Conservation (phyloP, 306 rosid genomes). For the Sicyos baderoa region DNA sequence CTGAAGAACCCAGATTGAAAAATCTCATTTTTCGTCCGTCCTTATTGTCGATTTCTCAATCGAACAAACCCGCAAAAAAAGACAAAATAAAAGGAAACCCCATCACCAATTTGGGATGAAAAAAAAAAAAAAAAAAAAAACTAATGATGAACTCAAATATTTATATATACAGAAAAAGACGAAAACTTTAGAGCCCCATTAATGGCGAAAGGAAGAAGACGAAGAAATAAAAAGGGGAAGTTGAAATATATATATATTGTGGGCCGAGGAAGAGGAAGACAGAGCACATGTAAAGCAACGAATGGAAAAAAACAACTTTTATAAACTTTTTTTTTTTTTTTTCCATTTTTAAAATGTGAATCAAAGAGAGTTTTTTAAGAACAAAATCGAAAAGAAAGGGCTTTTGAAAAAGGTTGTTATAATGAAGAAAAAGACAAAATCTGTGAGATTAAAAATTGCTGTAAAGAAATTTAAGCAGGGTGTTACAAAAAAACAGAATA, state of each 20-base stretch:
- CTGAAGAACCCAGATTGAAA: slow-evolving; percentile 43
- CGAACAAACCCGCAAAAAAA: background rate
- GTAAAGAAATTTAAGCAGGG: slow-evolving; percentile 17
- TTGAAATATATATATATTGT: background rate
- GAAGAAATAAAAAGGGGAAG: background rate
- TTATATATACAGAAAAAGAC: background rate
- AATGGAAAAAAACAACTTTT: slow-evolving; percentile 11
- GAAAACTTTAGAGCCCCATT: background rate
- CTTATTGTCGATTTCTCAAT: slow-evolving; percentile 2
- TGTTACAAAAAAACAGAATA: no score
- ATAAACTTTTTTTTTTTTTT: background rate
- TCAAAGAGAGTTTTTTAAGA: background rate
- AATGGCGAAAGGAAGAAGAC: no score
- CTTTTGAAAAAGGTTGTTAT: slow-evolving; percentile 10
- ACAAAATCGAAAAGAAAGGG: slow-evolving; percentile 1
- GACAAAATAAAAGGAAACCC: background rate
- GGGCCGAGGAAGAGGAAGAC: slow-evolving; percentile 4
- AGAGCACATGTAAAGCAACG: slow-evolving; percentile 19
- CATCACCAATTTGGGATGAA: background rate
- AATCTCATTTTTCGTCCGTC: slow-evolving; percentile 31
- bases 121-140: no score
- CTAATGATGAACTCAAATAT: no score
- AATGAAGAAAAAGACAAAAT: background rate
- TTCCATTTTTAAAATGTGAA: background rate
- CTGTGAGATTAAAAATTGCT: background rate